Evolutionary conservation across 352 stramenopile genomes (phyloP), one percentile per base, ranked within the genome.

Genomic region (Phytopythium boreale): DNA sequence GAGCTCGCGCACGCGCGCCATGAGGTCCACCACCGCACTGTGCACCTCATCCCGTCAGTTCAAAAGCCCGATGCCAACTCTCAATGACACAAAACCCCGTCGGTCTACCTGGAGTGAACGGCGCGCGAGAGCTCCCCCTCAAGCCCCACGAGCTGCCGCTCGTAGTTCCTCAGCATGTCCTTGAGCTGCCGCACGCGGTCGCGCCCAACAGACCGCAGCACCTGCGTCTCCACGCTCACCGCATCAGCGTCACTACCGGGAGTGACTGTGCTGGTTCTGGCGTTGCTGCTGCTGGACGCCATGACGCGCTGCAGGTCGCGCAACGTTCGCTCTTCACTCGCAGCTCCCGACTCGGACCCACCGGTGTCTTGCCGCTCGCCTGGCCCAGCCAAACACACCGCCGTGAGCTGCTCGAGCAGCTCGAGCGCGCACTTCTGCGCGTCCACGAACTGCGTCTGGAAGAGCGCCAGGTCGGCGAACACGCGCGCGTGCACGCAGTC

Each of bases 401-500:
- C 41, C 0, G 82, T 88, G 58, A 88, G 69, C 20, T 70, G 46
- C 61, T 89, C 78, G 8, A 89, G 56, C 5, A 88, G 43, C 27
- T 79, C 72, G 31, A 89, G 75, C 27, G 87, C 75, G 59, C 74
- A 74, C 19, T 84, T 68, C 22, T 89, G 82, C 4, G 69, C 68
- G 31, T 88, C 75, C 14, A 84, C 63, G 51, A 77, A 80, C 62
- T 88, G 72, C 44, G 71, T 65, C 24, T 84, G 80, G 69, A 78
- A 87, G 27, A 57, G 59, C 31, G 87, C 76, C 4, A 90, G 68
- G 55, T 90, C 78, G 3, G 68, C 61, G 53, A 87, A 87, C 2
- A 86, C 69, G 15, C 72, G 70, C 47, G 72, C 67, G 56, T 89
- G 78, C 22, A 89, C 74, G 19, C 72, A 84, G 43, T 87, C 76